Evolutionary conservation across 23 red algal genomes (phyloP), one percentile per base, ranked within the genome.

Genomic region (Agarophyton chilense): DNA sequence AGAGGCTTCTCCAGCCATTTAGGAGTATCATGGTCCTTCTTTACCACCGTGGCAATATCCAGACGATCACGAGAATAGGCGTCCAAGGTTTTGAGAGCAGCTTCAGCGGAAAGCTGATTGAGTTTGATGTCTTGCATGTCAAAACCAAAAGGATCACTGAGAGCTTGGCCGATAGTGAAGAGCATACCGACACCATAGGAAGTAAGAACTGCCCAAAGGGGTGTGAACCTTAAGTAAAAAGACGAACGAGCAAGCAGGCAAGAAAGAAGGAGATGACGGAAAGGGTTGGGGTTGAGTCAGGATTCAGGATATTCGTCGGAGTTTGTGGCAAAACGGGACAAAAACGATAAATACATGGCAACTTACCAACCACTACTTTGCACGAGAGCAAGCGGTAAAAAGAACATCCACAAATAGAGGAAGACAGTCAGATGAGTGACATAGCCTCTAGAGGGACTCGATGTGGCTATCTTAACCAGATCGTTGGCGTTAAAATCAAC

Each of bases 281-380:
- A 61, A n/a, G 8, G 56, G 4, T 8, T 61, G 8, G 19, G n/a
- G 44, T 47, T 47, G 12, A 47, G 44, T 47, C 44, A 9, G 12
- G 44, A 47, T 47, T 47, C 44, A 47, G 50, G 18, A 18, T 18
- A 53, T 53, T 18, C 11, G 50, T 11, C 11, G 50, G 50, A 53
- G n/a, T 18, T 11, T 13, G 50, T 53, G 18, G 11, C 50, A 53
- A 11, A 18, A 53, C 50, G 50, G 18, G 50, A 18, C 11, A 11
- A 9, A 47, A 9, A 47, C 44, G 44, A 72, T 32, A 25, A 43
- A 21, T 9, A 16, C 1, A 19, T 32, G 40, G 1, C 24, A 40
- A 79, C 75, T 36, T 79, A 86, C 81, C 81, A 86, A 25, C 81
- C 81, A 72, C 62, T 72, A 13, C n/a, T 55, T 19, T 22, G 19